phyloP scores from a whole-genome alignment of 176 grass and related monocot species.

The Oryza longistaminata region DNA sequence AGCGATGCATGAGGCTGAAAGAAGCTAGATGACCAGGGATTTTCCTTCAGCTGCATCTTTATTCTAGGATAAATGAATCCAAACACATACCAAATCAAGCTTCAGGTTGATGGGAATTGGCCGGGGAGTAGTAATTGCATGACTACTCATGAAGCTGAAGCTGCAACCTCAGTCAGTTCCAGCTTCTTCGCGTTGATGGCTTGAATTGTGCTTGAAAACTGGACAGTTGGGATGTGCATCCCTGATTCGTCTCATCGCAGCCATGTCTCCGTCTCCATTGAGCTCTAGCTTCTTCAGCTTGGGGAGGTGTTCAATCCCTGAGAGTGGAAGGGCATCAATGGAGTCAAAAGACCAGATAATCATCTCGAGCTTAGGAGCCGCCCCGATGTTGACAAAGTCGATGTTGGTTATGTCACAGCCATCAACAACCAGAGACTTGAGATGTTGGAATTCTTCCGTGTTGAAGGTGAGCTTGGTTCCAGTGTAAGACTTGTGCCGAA shows the following conservation, averaged over 20 bases:
- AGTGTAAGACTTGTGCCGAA: neutral
- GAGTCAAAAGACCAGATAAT: neutral
- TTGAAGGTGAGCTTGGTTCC: neutral
- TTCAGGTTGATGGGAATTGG: neutral
- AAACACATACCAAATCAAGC: neutral
- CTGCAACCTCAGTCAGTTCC: neutral
- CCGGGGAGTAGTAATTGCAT: neutral
- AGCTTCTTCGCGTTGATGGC: neutral
- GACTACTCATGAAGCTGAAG: neutral
- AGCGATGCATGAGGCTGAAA: neutral
- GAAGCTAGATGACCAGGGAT: neutral
- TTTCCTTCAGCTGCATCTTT: neutral
- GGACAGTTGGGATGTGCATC: neutral
- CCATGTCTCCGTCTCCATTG: neutral
- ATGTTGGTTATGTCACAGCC: neutral
- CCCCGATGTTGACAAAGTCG: neutral
- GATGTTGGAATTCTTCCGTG: neutral
- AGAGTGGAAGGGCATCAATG: neutral
- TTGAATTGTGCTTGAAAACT: neutral
- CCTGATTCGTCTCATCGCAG: neutral
- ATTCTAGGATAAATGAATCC: neutral
- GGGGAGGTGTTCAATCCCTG: neutral
- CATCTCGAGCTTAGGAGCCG: neutral
- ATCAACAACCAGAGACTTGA: neutral
- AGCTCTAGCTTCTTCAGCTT: neutral